Percentiles rank a stretch among this genome's conserved stretches.
phyloP scores from a whole-genome alignment of 805 yeast species.

The Scheffersomyces stipitis region DNA sequence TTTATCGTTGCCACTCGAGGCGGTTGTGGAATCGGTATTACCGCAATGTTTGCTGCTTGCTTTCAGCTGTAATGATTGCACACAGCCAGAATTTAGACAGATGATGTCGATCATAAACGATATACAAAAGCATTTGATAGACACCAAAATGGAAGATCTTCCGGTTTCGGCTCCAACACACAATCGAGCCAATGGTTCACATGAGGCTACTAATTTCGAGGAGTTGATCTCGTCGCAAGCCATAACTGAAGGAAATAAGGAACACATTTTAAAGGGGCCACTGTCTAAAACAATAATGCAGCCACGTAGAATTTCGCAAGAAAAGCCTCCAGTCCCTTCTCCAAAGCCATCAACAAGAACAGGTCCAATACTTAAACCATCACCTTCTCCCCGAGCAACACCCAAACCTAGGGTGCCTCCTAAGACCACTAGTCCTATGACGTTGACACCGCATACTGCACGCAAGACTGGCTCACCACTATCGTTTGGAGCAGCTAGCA shows the following conservation, averaged over 20 bases:
- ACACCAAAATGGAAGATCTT: constrained; percentile 10
- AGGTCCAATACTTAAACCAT: constrained; percentile 1
- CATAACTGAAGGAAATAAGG: constrained; percentile 21
- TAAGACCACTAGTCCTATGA: constrained; percentile 1
- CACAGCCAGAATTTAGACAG: constrained; percentile 29
- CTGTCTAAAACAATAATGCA: constrained; percentile 19
- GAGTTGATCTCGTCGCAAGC: constrained; percentile 30
- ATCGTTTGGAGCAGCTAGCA: constrained; percentile 25
- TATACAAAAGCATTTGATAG: constrained; percentile 14
- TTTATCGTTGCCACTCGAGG: constrained; percentile 29
- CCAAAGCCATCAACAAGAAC: constrained; percentile 1
- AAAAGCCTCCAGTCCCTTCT: constrained; percentile 3
- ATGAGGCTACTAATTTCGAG: constrained; percentile 18
- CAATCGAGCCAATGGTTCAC: not conserved
- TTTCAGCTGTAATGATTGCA: constrained; percentile 41
- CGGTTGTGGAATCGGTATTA: constrained; percentile 25
- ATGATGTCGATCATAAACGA: constrained; percentile 23
- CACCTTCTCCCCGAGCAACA: not conserved
- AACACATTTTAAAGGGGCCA: constrained; percentile 22
- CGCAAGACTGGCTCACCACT: constrained; percentile 11
- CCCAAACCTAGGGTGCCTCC: constrained; percentile 1
- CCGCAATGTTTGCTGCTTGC: constrained; percentile 29
- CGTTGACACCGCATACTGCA: constrained; percentile 4
- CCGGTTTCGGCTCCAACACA: constrained; percentile 1
- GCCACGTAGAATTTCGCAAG: constrained; percentile 9